Percentiles rank a stretch among this genome's conserved stretches.
Evolutionary conservation across 495 filamentous ascomycete genomes (phyloP).

Genomic region (Evernia prunastri): DNA sequence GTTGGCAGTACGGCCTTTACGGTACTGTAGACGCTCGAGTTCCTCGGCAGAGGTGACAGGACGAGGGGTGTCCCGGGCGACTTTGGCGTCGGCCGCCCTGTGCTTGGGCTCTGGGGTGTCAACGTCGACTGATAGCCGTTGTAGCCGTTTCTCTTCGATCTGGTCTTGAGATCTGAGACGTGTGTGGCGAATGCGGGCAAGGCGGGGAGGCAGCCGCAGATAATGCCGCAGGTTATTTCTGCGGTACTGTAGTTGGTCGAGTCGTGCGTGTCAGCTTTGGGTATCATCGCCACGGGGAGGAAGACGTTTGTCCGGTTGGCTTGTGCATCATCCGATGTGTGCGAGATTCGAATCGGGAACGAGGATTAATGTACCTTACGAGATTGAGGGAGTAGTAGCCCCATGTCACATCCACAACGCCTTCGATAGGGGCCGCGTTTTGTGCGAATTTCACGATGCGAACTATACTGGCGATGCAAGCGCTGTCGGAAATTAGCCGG

Average conservation of each 20-base stretch:
- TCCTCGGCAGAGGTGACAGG: not conserved
- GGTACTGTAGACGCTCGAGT: not conserved
- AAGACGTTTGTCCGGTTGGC: not conserved
- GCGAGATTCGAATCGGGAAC: no score
- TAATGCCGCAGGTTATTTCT: conserved; percentile 16
- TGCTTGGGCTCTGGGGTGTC: not conserved
- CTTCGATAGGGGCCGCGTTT: not conserved
- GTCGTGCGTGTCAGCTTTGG: not conserved
- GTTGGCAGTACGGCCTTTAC: not conserved
- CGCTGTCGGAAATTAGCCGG: not conserved
- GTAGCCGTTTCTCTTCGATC: not conserved
- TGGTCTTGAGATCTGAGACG: not conserved
- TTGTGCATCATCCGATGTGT: not conserved
- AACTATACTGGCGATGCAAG: conserved; percentile 8
- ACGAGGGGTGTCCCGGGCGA: no score
- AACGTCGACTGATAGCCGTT: not conserved
- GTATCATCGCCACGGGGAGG: not conserved
- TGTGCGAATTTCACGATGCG: not conserved
- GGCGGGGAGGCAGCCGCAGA: conserved; percentile 14
- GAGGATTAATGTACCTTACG: conserved; percentile 9
- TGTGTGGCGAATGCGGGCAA: conserved; percentile 14
- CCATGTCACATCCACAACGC: conserved; percentile 11
- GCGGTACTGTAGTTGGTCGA: not conserved
- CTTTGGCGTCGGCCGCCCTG: not conserved
- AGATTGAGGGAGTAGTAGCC: conserved; percentile 10